Conservation (phyloP, 1,139 yeast species). For the Schizosaccharomyces versatilis region DNA sequence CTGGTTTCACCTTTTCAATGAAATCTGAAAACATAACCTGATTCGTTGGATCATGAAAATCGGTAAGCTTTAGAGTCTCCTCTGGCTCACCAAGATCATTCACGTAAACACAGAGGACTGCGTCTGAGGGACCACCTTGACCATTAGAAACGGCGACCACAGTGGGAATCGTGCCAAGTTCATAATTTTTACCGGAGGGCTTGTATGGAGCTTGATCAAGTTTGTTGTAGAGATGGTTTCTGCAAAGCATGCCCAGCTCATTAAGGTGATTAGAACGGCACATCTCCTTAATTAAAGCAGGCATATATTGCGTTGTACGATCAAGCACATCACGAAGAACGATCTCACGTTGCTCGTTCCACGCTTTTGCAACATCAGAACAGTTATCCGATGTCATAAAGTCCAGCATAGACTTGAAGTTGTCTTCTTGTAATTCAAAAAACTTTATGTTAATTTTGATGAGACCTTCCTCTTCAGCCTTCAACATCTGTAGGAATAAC, state of each 20-base stretch:
- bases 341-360: conserved; percentile 59
- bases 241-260: conserved; percentile 43
- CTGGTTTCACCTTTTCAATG: conserved; percentile 39
- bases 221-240: conserved; percentile 43
- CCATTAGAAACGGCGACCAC: conserved; percentile 72
- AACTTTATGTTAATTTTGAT: conserved; percentile 27
- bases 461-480: conserved; percentile 56
- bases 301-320: conserved; percentile 43
- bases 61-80: conserved; percentile 57
- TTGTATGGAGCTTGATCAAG: conserved; percentile 85
- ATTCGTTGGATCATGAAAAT: conserved; percentile 37
- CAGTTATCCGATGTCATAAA: conserved; percentile 57
- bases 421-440: conserved; percentile 12
- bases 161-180: conserved; percentile 53
- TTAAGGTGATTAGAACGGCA: conserved; percentile 59
- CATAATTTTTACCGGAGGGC: conserved; percentile 46
- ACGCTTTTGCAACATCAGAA: conserved; percentile 53
- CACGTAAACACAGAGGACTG: conserved; percentile 60
- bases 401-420: conserved; percentile 30
- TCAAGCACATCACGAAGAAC: conserved; percentile 48
- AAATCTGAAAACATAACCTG: conserved; percentile 38
- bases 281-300: conserved; percentile 64
- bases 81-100: conserved; percentile 63
- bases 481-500: conserved; percentile 64
- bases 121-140: conserved; percentile 40